Evolutionary conservation across 2,329 filamentous ascomycete genomes (phyloP), one percentile per base, ranked within the genome.

Genomic region (Nemania sp.): DNA sequence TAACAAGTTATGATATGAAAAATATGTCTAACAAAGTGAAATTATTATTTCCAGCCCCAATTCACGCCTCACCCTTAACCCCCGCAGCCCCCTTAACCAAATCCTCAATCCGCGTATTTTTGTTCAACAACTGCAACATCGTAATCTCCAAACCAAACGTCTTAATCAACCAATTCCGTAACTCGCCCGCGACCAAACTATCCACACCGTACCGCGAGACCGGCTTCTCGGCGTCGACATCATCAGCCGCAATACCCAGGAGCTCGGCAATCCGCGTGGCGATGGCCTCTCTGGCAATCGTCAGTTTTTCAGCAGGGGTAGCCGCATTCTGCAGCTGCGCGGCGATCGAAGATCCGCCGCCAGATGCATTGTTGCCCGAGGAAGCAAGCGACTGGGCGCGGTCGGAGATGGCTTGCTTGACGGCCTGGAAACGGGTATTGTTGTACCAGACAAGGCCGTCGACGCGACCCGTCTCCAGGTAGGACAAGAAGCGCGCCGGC

Each of bases 361-460:
- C 24, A 6, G 23, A 11, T 19, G 28, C 3, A n/a, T 19, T 14
- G 22, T 5, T 12, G 2, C 12, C 20, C 2, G 37, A 11, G 6
- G 12, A 30, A 2, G 19, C 22, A 20, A n/a, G 28, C 2, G 22
- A 26, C 17, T n/a, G 36, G 12, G 43, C 36, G 7, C 26, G 6
- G 20, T 47, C 52, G 3, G 28, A 39, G 11, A 53, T 51, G 11
- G 34, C 45, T 23, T 45, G 39, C 11, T 20, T 17, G 26, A 54
- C 46, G 11, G 49, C 36, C 28, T 42, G 39, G 31, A 56, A 51
- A 11, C 50, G 46, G 2, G 53, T 11, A 28, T 46, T 23, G 1
- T 52, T 47, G 28, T 56, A 37, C 50, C 53, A 59, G 3, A 42
- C 31, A 7, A 57, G 17, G 28, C 52, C 50, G 5, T 33, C n/a